Evolutionary conservation across 1,284 basidiomycete species (phyloP), one percentile per base, ranked within the genome.

Genomic region (Puccinia polysora): DNA sequence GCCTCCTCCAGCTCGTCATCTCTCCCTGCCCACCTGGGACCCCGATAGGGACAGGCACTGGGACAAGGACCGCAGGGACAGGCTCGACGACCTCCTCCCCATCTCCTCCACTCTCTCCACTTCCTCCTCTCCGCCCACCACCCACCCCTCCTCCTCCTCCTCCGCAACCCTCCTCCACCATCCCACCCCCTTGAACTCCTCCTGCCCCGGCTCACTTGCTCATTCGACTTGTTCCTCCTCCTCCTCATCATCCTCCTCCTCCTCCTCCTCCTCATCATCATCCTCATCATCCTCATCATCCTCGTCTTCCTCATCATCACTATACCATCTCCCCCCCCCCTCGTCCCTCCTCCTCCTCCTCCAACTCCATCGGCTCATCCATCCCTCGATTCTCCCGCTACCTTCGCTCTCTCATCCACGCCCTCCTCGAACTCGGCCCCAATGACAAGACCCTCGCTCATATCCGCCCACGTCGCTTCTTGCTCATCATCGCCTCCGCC

Each of bases 1-100:
- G 28, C 52, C n/a, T n/a, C n/a, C n/a, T n/a, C n/a, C 50, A 40
- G 50, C 52, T 56, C 65, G 63, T 7, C 52, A 65, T 43, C 36
- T 43, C 38, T 15, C 58, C 1, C 36, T 60, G 5, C 58, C 58
- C 58, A 60, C 58, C 2, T 40, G 40, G 58, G 58, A 60, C n/a
- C 34, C n/a, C 20, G 25, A 60, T 60, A 60, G 14, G 58, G 43
- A n/a, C n/a, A n/a, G n/a, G n/a, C n/a, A n/a, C n/a, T n/a, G n/a
- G n/a, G n/a, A n/a, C n/a, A n/a, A n/a, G n/a, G n/a, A n/a, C n/a
- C n/a, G n/a, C n/a, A n/a, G n/a, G n/a, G n/a, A n/a, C n/a, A n/a
- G n/a, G n/a, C n/a, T n/a, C n/a, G n/a, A n/a, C n/a, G n/a, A n/a
- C n/a, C n/a, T n/a, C n/a, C n/a, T n/a, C n/a, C n/a, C n/a, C n/a